Evolutionary conservation across 2,329 filamentous ascomycete species (phyloP), one percentile per base, ranked within the genome.

Genomic region (Penicillium nordicum): DNA sequence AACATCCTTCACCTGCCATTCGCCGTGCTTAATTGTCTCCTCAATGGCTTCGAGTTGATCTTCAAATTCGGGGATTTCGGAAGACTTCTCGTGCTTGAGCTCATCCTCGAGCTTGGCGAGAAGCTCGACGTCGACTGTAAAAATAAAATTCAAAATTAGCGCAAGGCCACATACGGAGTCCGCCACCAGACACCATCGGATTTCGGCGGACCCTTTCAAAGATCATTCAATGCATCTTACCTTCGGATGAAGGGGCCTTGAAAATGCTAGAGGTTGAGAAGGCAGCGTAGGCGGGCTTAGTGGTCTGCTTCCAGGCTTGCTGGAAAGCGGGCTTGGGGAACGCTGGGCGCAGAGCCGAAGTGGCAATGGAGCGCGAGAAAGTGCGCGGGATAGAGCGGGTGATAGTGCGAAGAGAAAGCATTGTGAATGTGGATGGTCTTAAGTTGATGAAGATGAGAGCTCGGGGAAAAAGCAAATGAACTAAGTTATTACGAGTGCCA

Each of bases 1-100:
- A 32, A 82, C 85, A 76, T 99, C 94, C 69, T 90, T 81, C 59
- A 87, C 74, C 78, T 93, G 82, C 76, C 92, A 99, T 40, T 88
- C 84, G 70, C 88, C 87, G 78, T 90, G 93, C 71, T 93, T 86
- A 46, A 97, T 78, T 78, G 94, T 97, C 72, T 94, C 89, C 78
- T 92, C 88, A 77, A 95, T 97, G 74, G 94, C 90, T 78, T 91
- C 88, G 74, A 97, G 84, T 73, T 87, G 89, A 61, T 86, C 82
- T 40, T 91, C 88, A 63, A 89, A 78, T 63, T 89, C 84, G 69
- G 90, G 85, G 59, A 84, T 81, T 76, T 88, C 87, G 76, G 92
- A 87, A 70, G 92, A 87, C 69, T 86, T 84, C 82, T 97, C 94
- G 71, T 96, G 86, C 74, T 86, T 79, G 64, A 95, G 81, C 80